Base-by-base conservation (phyloP, 768 basidiomycete genomes). In the Leccinum pellstonianum region DNA sequence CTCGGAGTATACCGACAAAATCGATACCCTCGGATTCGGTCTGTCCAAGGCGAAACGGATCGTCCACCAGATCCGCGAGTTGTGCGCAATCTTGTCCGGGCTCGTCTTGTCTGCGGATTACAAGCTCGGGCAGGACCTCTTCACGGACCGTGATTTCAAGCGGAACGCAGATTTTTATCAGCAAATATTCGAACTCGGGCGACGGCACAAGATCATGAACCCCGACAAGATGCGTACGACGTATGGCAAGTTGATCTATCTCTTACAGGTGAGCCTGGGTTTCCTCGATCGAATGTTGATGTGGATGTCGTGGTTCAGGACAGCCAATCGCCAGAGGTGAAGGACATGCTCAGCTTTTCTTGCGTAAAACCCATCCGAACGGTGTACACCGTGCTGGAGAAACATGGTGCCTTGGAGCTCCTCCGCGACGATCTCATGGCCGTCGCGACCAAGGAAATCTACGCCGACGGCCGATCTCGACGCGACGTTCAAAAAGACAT, bases 141-240 rank as follows among this genome's bases (percentile, higher is more conserved):
- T 94, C 71, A 76, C 83, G 43, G 88, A 91, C 62, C 83, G 90
- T 21, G 90, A 94, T 70, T 94, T 94, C 68, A 79, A 88, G 60
- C 79, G 83, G 14, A 94, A 94, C 66, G 84, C 83, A 17, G 84
- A 86, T 8, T 94, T 93, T 68, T 94, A 88, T 67, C 90, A 91
- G 60, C 74, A 79, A 14, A 80, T 93, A 25, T 93, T 93, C 63
- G 91, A 93, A 74, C 81, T 93, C 23, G 91, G 92, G 19, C 79
- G 91, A 53, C 81, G 91, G 59, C 90, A 93, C 70, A 93, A 93
- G 72, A 93, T 94, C 68, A 92, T 90, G 90, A 94, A 93, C 66
- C 92, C 92, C 0, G 92, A 93, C 69, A 93, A 93, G 66, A 93
- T 93, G 91, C 82, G 92, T 25, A 86, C 88, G 29, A 93, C 90